Percentiles rank a stretch among this genome's conserved stretches.
Evolutionary conservation across 768 basidiomycete genomes (phyloP).

Genomic region (Porphyrellus cyaneotinctus): DNA sequence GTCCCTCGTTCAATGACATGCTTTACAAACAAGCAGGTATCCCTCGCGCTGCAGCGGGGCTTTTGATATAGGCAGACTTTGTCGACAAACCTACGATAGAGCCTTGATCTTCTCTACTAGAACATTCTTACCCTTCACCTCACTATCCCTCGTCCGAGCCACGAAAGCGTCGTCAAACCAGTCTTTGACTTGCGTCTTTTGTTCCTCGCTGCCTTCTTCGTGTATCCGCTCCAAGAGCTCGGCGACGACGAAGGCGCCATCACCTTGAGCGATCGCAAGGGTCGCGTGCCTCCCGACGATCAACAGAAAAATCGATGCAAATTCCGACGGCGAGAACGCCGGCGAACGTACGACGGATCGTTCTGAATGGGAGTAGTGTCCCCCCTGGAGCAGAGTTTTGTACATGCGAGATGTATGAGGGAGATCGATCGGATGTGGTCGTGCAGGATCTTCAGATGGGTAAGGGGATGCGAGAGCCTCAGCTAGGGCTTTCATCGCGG

Average conservation of each 20-base stretch:
- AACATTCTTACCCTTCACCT: constrained; percentile 68
- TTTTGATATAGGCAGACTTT: constrained; percentile 9
- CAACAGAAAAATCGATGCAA: constrained; percentile 56
- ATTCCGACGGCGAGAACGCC: constrained; percentile 53
- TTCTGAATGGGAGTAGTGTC: constrained; percentile 71
- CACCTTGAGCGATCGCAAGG: constrained; percentile 52
- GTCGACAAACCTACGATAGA: constrained; percentile 21
- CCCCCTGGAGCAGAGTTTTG: constrained; percentile 88
- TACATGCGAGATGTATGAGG: constrained; percentile 81
- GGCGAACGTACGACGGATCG: constrained; percentile 49
- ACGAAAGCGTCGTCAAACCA: constrained; percentile 56
- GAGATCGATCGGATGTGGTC: constrained; percentile 71
- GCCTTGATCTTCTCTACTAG: constrained; percentile 53
- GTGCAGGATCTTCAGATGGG: constrained; percentile 46
- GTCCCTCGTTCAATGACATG: not conserved
- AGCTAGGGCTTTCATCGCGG: constrained; percentile 59
- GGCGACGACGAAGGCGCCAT: constrained; percentile 73
- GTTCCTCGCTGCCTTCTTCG: constrained; percentile 37
- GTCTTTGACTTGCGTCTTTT: constrained; percentile 42
- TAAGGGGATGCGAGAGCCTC: constrained; percentile 52
- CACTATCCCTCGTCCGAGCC: constrained; percentile 46
- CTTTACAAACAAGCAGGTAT: not conserved
- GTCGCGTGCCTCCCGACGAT: constrained; percentile 49
- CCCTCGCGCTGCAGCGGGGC: not conserved
- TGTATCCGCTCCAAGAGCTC: constrained; percentile 63